phyloP scores from a whole-genome alignment of 2,329 filamentous ascomycete species.

The Colletotrichum lindemuthianum region DNA sequence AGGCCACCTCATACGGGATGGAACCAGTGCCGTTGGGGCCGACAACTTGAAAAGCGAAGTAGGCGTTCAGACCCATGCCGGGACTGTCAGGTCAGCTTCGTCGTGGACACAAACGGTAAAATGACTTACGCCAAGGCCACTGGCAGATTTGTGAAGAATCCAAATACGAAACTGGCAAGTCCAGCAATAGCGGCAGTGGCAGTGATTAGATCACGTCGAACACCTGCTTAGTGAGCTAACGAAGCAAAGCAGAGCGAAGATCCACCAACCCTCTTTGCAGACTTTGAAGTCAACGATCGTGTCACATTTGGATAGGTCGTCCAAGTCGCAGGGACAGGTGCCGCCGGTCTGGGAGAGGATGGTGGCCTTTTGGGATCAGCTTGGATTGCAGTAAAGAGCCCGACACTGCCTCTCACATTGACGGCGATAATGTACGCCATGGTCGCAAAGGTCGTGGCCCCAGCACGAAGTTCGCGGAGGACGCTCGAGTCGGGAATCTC shows the following conservation, averaged over 20 bases:
- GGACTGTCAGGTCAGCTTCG: constrained; percentile 54
- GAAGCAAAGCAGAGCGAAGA: neutral
- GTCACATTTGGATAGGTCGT: constrained; percentile 58
- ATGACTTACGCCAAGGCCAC: constrained; percentile 75
- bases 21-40: constrained; percentile 66
- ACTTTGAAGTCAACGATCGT: constrained; percentile 54
- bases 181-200: constrained; percentile 85
- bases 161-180: constrained; percentile 79
- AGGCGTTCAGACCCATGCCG: constrained; percentile 75
- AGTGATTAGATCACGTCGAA: constrained; percentile 83
- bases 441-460: constrained; percentile 81
- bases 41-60: constrained; percentile 75
- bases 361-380: constrained; percentile 61
- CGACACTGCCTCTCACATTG: constrained; percentile 57
- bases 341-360: constrained; percentile 82
- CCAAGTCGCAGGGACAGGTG: constrained; percentile 73
- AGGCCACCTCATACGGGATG: constrained; percentile 67
- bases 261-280: constrained; percentile 56
- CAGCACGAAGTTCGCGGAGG: constrained; percentile 81
- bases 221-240: constrained; percentile 47
- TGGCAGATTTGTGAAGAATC: constrained; percentile 83
- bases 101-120: neutral
- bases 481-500: constrained; percentile 77
- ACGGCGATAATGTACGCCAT: constrained; percentile 89
- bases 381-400: neutral